Conservation (phyloP, 805 yeast genomes). For the Starmerella cellae region DNA sequence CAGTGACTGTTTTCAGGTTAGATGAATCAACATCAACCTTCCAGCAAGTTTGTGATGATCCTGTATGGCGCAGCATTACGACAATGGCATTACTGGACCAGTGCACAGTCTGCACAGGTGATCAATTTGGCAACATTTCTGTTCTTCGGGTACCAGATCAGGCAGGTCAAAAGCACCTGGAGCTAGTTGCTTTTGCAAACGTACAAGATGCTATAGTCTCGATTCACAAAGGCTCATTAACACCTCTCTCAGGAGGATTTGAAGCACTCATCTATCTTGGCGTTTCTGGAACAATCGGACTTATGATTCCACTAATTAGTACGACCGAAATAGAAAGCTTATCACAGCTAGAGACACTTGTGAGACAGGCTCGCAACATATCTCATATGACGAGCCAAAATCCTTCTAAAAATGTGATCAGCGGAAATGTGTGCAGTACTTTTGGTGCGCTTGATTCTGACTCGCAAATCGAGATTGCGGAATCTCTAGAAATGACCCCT, state of each 20-base stretch:
- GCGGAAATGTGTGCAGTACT: conserved; percentile 74
- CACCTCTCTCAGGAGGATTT: conserved; percentile 42
- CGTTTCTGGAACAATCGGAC: conserved; percentile 69
- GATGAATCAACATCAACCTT: conserved; percentile 38
- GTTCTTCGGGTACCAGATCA: conserved; percentile 29
- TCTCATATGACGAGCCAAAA: not conserved
- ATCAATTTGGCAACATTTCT: conserved; percentile 70
- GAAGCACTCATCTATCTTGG: conserved; percentile 62
- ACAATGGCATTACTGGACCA: conserved; percentile 50
- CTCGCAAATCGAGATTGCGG: conserved; percentile 23
- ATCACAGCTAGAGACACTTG: not conserved
- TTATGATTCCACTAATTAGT: conserved; percentile 47
- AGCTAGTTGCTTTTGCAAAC: conserved; percentile 43
- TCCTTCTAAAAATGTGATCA: conserved; percentile 66
- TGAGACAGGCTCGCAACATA: not conserved
- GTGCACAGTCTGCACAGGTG: conserved; percentile 71
- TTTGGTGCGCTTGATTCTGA: conserved; percentile 27
- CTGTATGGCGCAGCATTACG: conserved; percentile 53
- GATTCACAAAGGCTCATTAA: conserved; percentile 39
- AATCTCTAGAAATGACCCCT: conserved; percentile 24
- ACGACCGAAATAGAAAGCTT: not conserved
- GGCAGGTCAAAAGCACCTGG: conserved; percentile 28
- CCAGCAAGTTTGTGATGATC: conserved; percentile 56
- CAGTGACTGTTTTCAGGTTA: conserved; percentile 45
- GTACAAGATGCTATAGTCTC: conserved; percentile 59